A percentile compares a stretch with the other conserved stretches of the same genome.
Evolutionary conservation across 2,329 filamentous ascomycete genomes (phyloP).

Genomic region (Periconia macrospinosa): DNA sequence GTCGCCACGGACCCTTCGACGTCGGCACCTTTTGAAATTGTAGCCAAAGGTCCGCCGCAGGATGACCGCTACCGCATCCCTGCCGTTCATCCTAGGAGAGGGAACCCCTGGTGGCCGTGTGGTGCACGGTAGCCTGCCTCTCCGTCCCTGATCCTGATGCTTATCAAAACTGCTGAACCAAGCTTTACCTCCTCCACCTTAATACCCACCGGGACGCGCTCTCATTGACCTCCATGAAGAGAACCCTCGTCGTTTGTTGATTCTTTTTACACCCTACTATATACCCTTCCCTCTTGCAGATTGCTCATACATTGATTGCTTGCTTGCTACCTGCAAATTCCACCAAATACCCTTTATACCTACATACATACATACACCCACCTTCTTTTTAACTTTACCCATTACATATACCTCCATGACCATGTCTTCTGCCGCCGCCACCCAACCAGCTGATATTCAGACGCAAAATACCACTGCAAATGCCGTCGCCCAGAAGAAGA

Average conservation of each 20-base stretch:
- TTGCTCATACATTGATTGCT: conserved; percentile 27
- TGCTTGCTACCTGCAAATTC: conserved; percentile 27
- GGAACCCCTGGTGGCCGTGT: conserved; percentile 1
- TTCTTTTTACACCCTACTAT: conserved; percentile 36
- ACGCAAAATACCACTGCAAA: conserved; percentile 26
- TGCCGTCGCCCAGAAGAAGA: conserved; percentile 55
- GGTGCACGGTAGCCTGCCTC: conserved; percentile 30
- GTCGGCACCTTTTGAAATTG: conserved; percentile 19
- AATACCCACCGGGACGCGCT: conserved; percentile 43
- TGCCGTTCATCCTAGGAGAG: background rate
- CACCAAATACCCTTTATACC: conserved; percentile 11
- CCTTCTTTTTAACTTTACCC: too few species aligned
- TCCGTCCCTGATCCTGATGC: conserved; percentile 39
- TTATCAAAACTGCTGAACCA: conserved; percentile 41
- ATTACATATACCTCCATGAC: conserved; percentile 31
- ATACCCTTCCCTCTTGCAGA: conserved; percentile 34
- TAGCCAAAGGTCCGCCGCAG: conserved; percentile 1
- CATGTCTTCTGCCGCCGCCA: conserved; percentile 32
- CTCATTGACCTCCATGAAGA: conserved; percentile 41
- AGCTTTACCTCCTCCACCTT: conserved; percentile 33
- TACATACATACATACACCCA: background rate
- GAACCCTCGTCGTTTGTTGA: conserved; percentile 39
- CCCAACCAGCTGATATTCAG: conserved; percentile 36
- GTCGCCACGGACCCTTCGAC: conserved; percentile 38
- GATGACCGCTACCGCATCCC: background rate